A percentile compares a stretch with the other conserved stretches of the same genome.
These are phyloP conservation scores for Lentinula detonsa DNA, from an alignment of 768 basidiomycete species.

Conservation along the genomic window DNA sequence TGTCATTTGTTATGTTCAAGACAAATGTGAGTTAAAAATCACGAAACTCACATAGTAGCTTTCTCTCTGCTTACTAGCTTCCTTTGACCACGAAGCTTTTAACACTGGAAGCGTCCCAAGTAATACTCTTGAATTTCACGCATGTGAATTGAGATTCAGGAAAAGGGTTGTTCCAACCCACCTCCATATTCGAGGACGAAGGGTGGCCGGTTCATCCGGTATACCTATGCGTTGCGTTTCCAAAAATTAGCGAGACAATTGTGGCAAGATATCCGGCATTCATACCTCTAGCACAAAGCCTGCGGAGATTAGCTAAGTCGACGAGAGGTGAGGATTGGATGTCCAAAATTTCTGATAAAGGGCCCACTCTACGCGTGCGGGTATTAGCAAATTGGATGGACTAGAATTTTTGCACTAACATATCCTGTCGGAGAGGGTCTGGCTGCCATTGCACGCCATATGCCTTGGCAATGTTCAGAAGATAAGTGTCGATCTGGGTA, in stretches of 20 bases:
- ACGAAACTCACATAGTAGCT: conserved; percentile 69
- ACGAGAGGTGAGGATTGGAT: conserved; percentile 40
- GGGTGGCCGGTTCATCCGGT: conserved; percentile 68
- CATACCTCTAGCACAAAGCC: conserved; percentile 58
- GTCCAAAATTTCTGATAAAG: conserved; percentile 59
- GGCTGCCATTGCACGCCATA: conserved; percentile 58
- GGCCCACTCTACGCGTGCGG: conserved; percentile 33
- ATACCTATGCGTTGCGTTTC: conserved; percentile 40
- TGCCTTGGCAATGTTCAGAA: conserved; percentile 45
- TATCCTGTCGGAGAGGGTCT: conserved; percentile 52
- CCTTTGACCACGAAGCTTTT: conserved; percentile 55
- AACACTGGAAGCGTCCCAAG: conserved; percentile 54
- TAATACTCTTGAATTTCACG: conserved; percentile 38
- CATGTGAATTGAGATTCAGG: conserved; percentile 7
- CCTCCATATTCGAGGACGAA: conserved; percentile 78
- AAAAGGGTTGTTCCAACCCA: conserved; percentile 24
- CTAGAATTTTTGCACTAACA: conserved; percentile 33
- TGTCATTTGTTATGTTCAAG: conserved; percentile 3
- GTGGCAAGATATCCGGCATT: neutral
- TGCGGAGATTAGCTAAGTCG: conserved; percentile 50
- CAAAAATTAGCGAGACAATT: neutral
- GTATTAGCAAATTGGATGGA: conserved; percentile 6
- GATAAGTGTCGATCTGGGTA: conserved; percentile 46
- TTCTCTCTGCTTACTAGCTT: conserved; percentile 54
- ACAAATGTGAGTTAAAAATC: neutral